Base-by-base conservation (phyloP, 768 basidiomycete genomes). In the Gloeostereum incarnatum region DNA sequence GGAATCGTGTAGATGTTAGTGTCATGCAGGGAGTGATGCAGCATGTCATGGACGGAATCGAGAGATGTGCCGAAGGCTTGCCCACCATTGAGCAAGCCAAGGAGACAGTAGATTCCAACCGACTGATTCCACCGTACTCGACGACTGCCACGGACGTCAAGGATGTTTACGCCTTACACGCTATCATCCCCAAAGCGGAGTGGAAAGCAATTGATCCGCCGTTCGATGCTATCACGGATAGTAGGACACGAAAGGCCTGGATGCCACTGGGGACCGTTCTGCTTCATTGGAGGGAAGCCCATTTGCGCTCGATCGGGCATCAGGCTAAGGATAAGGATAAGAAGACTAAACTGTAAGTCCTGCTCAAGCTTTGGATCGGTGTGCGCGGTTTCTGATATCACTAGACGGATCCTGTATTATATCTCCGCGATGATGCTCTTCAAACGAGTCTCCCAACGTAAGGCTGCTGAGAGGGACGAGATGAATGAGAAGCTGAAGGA, bases 21-120 rank as follows among this genome's bases (percentile, higher is more conserved):
- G 89, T 90, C 2, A 93, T 96, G 85, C 74, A 86, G 55, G 75
- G 76, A 6, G 88, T 89, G 24, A 79, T 79, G 47, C 73, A 71
- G 40, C 80, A 86, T 58, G 64, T 99, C 44, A 85, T 89, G 69
- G 77, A 83, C 22, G 73, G 79, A 32, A 93, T 99, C 45, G 75
- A 81, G 39, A 77, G 72, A 46, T 81, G 75, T 29, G 82, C 83
- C 0, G 69, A 64, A 35, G 72, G 73, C 16, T 61, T 91, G 27
- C 78, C 86, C 47, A 79, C 81, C 2, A 59, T 64, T 85, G 87
- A 82, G 53, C 75, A 81, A 55, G 78, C 75, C 3, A 79, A 80
- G 48, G 76, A 69, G 18, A 58, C 63, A 1, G 69, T 75, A 0
- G 75, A 89, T 52, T 68, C 61, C 49, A 69, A 68, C 36, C 76